Base-by-base conservation (phyloP, 257 asterid species). In the Nicotiana benthamiana region DNA sequence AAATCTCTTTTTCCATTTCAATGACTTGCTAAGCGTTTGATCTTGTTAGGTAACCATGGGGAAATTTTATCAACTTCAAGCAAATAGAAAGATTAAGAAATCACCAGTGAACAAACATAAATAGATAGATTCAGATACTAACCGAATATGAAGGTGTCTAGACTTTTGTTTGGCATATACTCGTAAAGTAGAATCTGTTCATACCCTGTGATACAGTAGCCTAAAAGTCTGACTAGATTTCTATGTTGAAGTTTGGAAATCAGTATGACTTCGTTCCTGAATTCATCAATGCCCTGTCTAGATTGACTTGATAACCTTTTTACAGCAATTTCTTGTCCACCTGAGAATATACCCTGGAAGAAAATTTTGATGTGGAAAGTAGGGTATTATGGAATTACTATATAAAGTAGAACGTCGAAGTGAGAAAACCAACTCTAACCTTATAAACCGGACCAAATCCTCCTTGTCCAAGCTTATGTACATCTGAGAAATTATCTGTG, bases 311-410 rank as follows among this genome's bases (percentile, higher is more conserved):
- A 80, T 63, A 86, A 77, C 36, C 89, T 80, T 77, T 86, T 86
- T 36, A 86, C 86, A 13, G 87, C 87, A n/a, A 86, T 70, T 75
- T 82, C 87, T 76, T 80, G 74, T 63, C 84, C 86, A 0, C 53
- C 80, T 4, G 82, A 80, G 6, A 82, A 82, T 27, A 3, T 70
- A 34, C 86, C 89, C 89, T 86, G 81, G 6, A 24, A 40, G 60
- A 24, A 40, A 40, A 12, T 36, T 79, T 20, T 5, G 48, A 75
- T 46, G 48, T 27, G 48, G 3, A 62, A 63, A 51, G 26, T 24
- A 62, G 40, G 40, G 10, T 56, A 46, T 9, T 32, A 48, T 24
- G 24, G 56, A 57, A 48, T 30, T 20, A 27, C 77, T 43, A n/a
- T 5, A 27, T 77, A 77, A n/a, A 64, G 15, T 20, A 1, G 20